Conservation (phyloP, 176 grass and related monocot species). For the Oryza glaberrima region DNA sequence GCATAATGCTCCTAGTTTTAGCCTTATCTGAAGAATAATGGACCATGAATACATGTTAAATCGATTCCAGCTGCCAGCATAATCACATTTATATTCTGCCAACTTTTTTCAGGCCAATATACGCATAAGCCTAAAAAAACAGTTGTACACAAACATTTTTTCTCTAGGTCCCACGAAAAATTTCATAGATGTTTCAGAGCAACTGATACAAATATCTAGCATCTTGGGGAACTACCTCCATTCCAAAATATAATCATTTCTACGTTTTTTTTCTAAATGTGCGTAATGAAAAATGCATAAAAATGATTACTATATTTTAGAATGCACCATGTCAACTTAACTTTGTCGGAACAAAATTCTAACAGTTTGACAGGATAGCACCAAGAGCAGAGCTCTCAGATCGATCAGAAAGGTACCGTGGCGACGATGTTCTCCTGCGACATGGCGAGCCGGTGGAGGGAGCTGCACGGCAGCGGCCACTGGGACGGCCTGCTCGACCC, state of each 20-base stretch:
- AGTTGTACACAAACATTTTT: not conserved
- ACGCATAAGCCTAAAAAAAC: not conserved
- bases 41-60: not conserved
- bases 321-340: slow-evolving; percentile 24
- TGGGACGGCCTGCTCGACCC: slow-evolving; percentile 73
- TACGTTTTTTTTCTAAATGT: too few relatives aligned
- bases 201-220: not conserved
- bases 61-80: slow-evolving; percentile 3
- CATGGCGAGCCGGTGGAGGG: slow-evolving; percentile 59
- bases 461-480: slow-evolving; percentile 67
- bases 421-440: slow-evolving; percentile 33
- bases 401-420: not conserved
- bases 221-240: not conserved
- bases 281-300: too few relatives aligned
- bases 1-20: not conserved
- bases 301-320: too few relatives aligned
- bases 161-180: not conserved
- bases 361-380: slow-evolving; percentile 40
- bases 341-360: not conserved
- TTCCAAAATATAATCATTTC: too few relatives aligned
- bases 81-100: not conserved
- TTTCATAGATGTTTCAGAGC: not conserved
- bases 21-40: not conserved
- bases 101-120: not conserved
- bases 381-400: not conserved